Conservation (phyloP, 306 rosid species). For the Malus sylvestris region DNA sequence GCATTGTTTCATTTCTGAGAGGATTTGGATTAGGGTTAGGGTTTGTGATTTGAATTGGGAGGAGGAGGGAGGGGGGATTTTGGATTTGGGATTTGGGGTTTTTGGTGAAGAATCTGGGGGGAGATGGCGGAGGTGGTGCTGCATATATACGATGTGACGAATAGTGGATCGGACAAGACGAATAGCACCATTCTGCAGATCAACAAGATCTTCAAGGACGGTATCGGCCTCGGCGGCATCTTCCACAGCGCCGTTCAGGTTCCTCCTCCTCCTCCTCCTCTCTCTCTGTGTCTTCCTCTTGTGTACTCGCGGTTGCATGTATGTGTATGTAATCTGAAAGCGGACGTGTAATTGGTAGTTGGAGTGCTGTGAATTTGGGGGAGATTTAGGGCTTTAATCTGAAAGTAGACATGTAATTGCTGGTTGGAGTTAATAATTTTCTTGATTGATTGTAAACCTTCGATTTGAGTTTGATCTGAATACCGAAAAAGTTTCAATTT, state of each 20-base stretch:
- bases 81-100: conserved; percentile 4
- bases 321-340: not conserved
- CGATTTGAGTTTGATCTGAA: not conserved
- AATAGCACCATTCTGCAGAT: conserved; percentile 88
- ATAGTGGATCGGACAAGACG: conserved; percentile 98
- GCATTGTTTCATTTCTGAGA: conserved; percentile 1
- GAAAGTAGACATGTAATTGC: too few relatives aligned
- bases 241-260: conserved; percentile 99
- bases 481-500: not conserved
- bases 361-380: conserved; percentile 6
- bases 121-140: conserved; percentile 74
- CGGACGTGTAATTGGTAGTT: conserved; percentile 2
- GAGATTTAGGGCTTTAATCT: not conserved
- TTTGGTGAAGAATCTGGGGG: conserved; percentile 12
- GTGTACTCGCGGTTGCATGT: not conserved
- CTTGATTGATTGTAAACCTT: not conserved
- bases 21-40: conserved; percentile 3
- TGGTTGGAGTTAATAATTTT: not conserved
- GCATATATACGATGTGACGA: conserved; percentile 90
- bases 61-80: not conserved
- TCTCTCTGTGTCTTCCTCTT: not conserved
- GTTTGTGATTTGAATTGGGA: not conserved
- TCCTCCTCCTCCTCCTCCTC: not conserved
- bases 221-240: conserved; percentile 94
- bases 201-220: conserved; percentile 98